Base-by-base conservation (phyloP, 108 stramenopile genomes). In the Pseudonitzschia pungens region DNA sequence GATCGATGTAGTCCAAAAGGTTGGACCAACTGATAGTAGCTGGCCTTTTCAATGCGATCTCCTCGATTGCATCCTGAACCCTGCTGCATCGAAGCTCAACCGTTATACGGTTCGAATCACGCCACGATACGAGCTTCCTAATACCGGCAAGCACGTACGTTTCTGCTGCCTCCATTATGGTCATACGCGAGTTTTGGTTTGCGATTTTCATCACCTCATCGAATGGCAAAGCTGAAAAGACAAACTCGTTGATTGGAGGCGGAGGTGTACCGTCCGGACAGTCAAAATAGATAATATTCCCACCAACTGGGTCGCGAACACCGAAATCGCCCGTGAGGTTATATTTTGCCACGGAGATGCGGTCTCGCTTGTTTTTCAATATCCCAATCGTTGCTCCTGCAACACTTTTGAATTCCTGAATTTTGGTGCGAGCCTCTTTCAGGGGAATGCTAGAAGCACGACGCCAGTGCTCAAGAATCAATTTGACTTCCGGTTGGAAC, bases 21-120 rank as follows among this genome's bases (percentile, higher is more conserved):
- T 79, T 79, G 22, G 78, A 79, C 78, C 73, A 79, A 16, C 73
- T 69, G 53, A 79, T 79, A 0, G 55, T 74, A 58, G 69, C 60
- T 26, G 78, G 78, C 27, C 69, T 57, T 6, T 24, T 16, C 16
- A 73, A 29, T 32, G 78, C 73, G n/a, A 79, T 79, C 15, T 79
- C 68, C 12, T 79, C 73, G 29, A 74, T 26, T 9, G 69, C 58
- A 64, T 70, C 44, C 60, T 74, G 69, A 57, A 79, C 56, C 33
- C 15, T 28, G 26, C 33, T 36, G 48, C 73, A 74, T 21, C 36
- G 24, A 15, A 79, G 44, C 48, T 70, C 68, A 7, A 74, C 68
- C n/a, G 58, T 41, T 1, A 74, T 68, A 41, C n/a, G 48, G n/a
- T 69, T 57, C 28, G 11, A 21, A n/a, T 16, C 10, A 44, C 43